Base-by-base conservation (phyloP, 179 eudicot species). In the Heliamphora pulchella region DNA sequence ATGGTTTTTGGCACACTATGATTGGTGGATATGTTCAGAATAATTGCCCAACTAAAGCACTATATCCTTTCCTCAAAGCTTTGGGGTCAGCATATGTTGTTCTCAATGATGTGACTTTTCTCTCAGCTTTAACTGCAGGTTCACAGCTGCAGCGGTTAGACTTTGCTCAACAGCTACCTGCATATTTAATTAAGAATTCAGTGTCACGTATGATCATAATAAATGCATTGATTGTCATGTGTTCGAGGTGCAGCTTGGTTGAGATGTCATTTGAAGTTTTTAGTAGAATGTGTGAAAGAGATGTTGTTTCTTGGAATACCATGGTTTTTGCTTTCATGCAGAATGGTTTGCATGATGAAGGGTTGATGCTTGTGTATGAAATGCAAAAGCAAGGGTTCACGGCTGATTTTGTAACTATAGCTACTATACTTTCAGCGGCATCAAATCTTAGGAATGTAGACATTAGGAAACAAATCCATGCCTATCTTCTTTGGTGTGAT, bases 1-100 rank as follows among this genome's bases (percentile, higher is more conserved):
- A 31, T 31, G 31, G 31, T 31, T 31, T 90, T 78, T 90, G 93
- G 93, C 89, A 90, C 80, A 89, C 92, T 51, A 90, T 90, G 91
- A 87, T 90, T 59, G 85, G 88, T 82, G 92, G 90, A 50, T 89
- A 90, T 85, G 54, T 87, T 83, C 87, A 87, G 77, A 89, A 84
- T 8, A 71, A 80, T 63, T 76, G 83, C 75, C 87, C 83, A 63
- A 71, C 81, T 62, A 89, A 90, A 78, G 93, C 92, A n/a, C 82
- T 90, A 71, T 41, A 78, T 59, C 86, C 89, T 18, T 90, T 90
- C 77, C 62, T 86, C 4, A 75, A 87, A 41, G 91, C 89, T 57
- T 78, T 90, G 51, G 79, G 81, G 80, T 80, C 66, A 50, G 85
- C 85, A 58, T 70, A 74, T 48, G 55, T 82, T 59, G 67, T 71